A percentile compares a stretch with the other conserved stretches of the same genome.
Evolutionary conservation across 495 filamentous ascomycete genomes (phyloP).

Genomic region (Podospora pseudocomata): DNA sequence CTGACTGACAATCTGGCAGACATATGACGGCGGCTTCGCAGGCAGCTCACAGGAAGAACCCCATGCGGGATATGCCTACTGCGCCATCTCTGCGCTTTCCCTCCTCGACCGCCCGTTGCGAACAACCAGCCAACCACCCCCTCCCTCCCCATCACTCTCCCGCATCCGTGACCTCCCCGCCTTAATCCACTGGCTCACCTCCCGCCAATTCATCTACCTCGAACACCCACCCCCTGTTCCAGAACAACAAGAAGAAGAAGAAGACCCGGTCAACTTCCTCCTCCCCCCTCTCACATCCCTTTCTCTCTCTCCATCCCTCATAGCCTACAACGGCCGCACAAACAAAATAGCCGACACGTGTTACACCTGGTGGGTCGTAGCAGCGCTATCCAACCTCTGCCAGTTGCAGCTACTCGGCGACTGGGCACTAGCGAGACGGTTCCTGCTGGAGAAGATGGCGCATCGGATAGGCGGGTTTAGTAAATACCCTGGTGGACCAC

Average conservation of each 20-base stretch:
- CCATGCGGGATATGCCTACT: slow-evolving; percentile 88
- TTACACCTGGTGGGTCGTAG: slow-evolving; percentile 87
- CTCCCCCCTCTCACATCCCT: slow-evolving; percentile 39
- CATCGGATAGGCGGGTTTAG: slow-evolving; percentile 88
- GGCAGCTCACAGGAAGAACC: slow-evolving; percentile 80
- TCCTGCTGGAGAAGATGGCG: slow-evolving; percentile 84
- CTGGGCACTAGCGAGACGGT: slow-evolving; percentile 58
- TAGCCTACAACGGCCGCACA: slow-evolving; percentile 79
- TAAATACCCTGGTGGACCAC: slow-evolving; percentile 73
- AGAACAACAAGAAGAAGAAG: slow-evolving; percentile 40
- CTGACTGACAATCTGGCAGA: slow-evolving; percentile 53
- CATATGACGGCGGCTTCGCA: slow-evolving; percentile 85
- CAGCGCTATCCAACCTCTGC: slow-evolving; percentile 65
- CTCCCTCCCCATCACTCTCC: slow-evolving; percentile 24
- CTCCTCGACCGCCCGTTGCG: slow-evolving; percentile 56
- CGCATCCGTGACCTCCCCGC: slow-evolving; percentile 36
- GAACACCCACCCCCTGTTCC: slow-evolving; percentile 40
- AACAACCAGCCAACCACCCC: slow-evolving; percentile 13
- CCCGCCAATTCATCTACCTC: slow-evolving; percentile 57
- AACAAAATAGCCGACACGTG: slow-evolving; percentile 93
- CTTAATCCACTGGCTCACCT: slow-evolving; percentile 48
- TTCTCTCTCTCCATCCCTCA: slow-evolving; percentile 29
- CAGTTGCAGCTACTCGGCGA: slow-evolving; percentile 56
- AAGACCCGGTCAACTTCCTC: slow-evolving; percentile 37
- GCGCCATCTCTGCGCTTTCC: slow-evolving; percentile 69